phyloP scores from a whole-genome alignment of 169 alveolate genomes.

The Plasmodium malariae region DNA sequence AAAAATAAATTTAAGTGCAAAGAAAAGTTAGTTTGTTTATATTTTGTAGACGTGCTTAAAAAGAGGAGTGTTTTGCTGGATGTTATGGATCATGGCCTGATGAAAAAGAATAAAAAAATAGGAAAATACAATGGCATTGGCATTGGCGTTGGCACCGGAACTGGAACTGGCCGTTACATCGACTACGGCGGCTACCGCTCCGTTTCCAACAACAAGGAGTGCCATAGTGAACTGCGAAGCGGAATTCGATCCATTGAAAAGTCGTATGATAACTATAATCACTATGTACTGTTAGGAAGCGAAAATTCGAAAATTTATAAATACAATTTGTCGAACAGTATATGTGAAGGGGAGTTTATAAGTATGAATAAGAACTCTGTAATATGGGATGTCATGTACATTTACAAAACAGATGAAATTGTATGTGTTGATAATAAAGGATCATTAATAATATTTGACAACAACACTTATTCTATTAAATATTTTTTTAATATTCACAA shows the following conservation, averaged over 20 bases:
- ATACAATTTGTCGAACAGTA: slow-evolving; percentile 17
- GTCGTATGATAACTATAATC: slow-evolving; percentile 39
- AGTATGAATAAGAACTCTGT: slow-evolving; percentile 23
- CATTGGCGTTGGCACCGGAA: not conserved
- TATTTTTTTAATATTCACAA: slow-evolving; percentile 35
- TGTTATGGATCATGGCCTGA: not conserved
- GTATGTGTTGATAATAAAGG: slow-evolving; percentile 59
- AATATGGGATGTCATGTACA: slow-evolving; percentile 57
- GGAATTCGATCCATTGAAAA: slow-evolving; percentile 16
- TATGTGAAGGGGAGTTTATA: slow-evolving; percentile 29
- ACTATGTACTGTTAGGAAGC: slow-evolving; percentile 51
- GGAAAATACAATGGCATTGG: not conserved
- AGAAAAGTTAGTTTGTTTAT: slow-evolving; percentile 38
- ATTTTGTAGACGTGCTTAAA: slow-evolving; percentile 31
- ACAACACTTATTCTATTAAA: slow-evolving; percentile 8
- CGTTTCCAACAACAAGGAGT: not conserved
- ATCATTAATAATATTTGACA: slow-evolving; percentile 26
- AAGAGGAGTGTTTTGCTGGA: not conserved
- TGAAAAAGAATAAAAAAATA: slow-evolving; percentile 6
- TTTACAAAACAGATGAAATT: slow-evolving; percentile 58
- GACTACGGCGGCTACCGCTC: not conserved
- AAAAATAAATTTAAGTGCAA: slow-evolving; percentile 40
- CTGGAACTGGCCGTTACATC: not conserved
- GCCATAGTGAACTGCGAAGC: not conserved
- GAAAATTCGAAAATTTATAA: slow-evolving; percentile 67